Conservation (phyloP, 257 asterid genomes). For the Solanum phureja region DNA sequence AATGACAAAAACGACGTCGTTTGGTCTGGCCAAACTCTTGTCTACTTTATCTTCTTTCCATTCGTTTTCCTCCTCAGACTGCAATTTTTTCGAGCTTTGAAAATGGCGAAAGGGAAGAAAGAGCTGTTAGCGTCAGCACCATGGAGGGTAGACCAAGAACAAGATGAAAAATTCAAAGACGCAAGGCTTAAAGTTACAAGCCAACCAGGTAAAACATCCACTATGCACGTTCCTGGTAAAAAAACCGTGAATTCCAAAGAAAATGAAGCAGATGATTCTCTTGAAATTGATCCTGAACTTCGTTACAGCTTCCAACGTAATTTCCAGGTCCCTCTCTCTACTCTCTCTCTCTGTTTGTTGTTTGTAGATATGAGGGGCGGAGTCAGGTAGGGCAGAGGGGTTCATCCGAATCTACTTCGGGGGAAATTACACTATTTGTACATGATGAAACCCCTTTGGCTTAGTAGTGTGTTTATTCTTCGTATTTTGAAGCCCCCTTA, state of each 20-base stretch:
- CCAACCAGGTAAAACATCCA: conserved; percentile 77
- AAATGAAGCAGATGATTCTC: conserved; percentile 36
- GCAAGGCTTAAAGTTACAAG: conserved; percentile 64
- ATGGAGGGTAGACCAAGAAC: conserved; percentile 64
- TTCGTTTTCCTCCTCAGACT: neutral
- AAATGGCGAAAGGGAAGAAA: conserved; percentile 72
- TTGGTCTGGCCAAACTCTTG: neutral
- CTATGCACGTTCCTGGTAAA: conserved; percentile 78
- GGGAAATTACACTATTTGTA: neutral
- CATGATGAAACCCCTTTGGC: neutral
- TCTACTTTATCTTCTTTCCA: neutral
- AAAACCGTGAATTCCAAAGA: conserved; percentile 25
- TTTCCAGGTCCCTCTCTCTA: conserved; percentile 42
- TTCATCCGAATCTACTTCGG: neutral
- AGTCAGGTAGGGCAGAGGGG: neutral
- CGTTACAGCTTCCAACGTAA: conserved; percentile 98
- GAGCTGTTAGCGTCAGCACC: conserved; percentile 91
- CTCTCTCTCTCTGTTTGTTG: neutral
- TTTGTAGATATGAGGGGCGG: neutral
- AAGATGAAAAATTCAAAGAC: conserved; percentile 59
- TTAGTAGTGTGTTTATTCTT: neutral
- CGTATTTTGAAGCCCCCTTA: neutral
- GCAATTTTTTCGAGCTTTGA: neutral
- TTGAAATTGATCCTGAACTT: conserved; percentile 78
- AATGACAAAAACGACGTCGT: neutral